A percentile compares a stretch with the other conserved stretches of the same genome.
Evolutionary conservation across 1,284 basidiomycete genomes (phyloP).

Genomic region (Cutaneotrichosporon cyanovorans): DNA sequence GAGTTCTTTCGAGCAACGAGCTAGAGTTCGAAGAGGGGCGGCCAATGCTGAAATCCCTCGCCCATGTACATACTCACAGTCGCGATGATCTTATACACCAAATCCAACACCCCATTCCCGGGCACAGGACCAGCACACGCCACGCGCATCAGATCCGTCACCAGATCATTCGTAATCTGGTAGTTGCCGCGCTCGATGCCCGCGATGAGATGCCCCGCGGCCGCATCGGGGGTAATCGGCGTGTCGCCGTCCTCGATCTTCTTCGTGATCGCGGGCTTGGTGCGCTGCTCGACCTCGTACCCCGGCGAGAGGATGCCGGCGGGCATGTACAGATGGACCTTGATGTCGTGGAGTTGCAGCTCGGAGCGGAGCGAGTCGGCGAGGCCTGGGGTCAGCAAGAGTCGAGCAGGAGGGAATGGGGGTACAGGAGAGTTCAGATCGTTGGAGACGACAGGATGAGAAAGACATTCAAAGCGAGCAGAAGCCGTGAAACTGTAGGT

Average conservation of each 20-base stretch:
- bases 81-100: slow-evolving; percentile 46
- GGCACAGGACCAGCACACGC: slow-evolving; percentile 63
- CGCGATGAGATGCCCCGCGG: slow-evolving; percentile 59
- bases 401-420: background rate
- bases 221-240: slow-evolving; percentile 59
- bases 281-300: slow-evolving; percentile 68
- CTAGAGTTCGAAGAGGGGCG: no score
- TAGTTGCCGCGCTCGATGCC: slow-evolving; percentile 65
- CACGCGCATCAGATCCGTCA: slow-evolving; percentile 62
- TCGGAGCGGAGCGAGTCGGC: slow-evolving; percentile 81
- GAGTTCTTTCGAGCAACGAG: no score
- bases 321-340: slow-evolving; percentile 80
- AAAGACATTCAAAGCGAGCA: no score
- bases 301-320: slow-evolving; percentile 78
- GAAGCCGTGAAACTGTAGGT: no score
- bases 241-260: slow-evolving; percentile 74
- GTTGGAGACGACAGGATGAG: no score
- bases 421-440: no score
- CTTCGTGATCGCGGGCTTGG: slow-evolving; percentile 70
- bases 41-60: no score
- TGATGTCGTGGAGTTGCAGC: slow-evolving; percentile 60
- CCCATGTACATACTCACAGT: background rate
- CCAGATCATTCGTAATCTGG: slow-evolving; percentile 68
- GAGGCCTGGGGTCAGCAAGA: slow-evolving; percentile 55
- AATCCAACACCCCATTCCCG: slow-evolving; percentile 56